Base-by-base conservation (phyloP, 1,284 basidiomycete species). In the Irpex sp. region DNA sequence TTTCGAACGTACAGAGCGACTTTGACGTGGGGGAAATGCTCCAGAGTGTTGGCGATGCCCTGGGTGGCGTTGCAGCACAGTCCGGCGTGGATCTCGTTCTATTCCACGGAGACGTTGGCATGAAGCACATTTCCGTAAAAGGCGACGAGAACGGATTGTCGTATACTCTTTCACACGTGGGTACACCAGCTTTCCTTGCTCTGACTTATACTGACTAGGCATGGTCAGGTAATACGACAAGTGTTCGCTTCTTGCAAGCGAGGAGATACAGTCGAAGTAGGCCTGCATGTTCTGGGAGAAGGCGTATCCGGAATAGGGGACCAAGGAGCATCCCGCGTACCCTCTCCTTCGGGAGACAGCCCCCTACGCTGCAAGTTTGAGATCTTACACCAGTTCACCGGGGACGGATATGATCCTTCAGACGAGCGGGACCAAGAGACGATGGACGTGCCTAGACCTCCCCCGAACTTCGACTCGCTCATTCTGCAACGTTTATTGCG, bases 181-280 rank as follows among this genome's bases (percentile, higher is more conserved):
- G 93, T 78, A 59, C 57, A 63, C 48, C 57, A 48, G 60, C 49
- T 62, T 54, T 63, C 38, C 68, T 67, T 70, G 60, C 11, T 19
- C 44, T 19, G 11, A 11, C 31, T 21, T 11, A 47, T 19, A 36
- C 26, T 58, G 48, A 38, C 66, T 70, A 40, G 72, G 62, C 5
- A 38, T 34, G 26, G 8, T 34, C 71, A 97, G 94, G 83, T 96
- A 62, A 76, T 96, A 54, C 91, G 94, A 19, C 95, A 96, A 81
- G 82, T 97, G 51, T 78, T 97, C 37, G 78, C 81, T 38, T 87
- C 87, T 36, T 81, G 92, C 3, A 77, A 78, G 57, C 78, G 75
- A 54, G 92, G 92, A 4, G 94, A 96, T 71, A 89, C 91, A n/a
- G 84, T 98, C 59, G 94, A 97, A 71, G 77, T 97, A 57, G 94